Conservation (phyloP, 495 filamentous ascomycete species). For the Trichoderma reesei region DNA sequence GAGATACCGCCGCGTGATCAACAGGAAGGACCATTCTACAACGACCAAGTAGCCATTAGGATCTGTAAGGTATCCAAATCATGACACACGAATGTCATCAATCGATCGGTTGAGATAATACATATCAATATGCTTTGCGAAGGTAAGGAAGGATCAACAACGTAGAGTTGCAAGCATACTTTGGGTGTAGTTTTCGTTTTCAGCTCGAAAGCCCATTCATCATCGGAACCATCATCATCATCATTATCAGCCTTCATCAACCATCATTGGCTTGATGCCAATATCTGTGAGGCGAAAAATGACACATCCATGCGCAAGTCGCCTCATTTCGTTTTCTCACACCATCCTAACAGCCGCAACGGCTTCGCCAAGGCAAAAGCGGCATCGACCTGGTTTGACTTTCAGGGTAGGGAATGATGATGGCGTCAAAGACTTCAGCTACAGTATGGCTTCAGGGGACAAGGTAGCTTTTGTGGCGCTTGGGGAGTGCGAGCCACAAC, state of each 20-base stretch:
- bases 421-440: neutral
- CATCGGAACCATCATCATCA: too few species aligned
- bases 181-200: too few species aligned
- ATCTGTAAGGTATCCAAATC: constrained; percentile 27
- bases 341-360: too few species aligned
- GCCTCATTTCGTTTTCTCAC: too few species aligned
- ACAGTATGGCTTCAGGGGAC: neutral
- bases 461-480: neutral
- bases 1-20: constrained; percentile 22
- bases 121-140: too few species aligned
- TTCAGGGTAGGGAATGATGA: neutral
- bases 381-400: neutral
- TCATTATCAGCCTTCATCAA: too few species aligned
- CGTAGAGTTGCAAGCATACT: neutral
- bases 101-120: too few species aligned
- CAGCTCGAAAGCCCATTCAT: too few species aligned
- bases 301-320: too few species aligned
- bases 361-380: neutral
- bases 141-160: too few species aligned
- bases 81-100: neutral
- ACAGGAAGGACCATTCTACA: constrained; percentile 42
- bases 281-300: too few species aligned
- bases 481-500: constrained; percentile 1
- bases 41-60: constrained; percentile 31
- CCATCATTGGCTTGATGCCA: too few species aligned